Conservation (phyloP, 2,329 filamentous ascomycete genomes). For the Ascochyta pisi region DNA sequence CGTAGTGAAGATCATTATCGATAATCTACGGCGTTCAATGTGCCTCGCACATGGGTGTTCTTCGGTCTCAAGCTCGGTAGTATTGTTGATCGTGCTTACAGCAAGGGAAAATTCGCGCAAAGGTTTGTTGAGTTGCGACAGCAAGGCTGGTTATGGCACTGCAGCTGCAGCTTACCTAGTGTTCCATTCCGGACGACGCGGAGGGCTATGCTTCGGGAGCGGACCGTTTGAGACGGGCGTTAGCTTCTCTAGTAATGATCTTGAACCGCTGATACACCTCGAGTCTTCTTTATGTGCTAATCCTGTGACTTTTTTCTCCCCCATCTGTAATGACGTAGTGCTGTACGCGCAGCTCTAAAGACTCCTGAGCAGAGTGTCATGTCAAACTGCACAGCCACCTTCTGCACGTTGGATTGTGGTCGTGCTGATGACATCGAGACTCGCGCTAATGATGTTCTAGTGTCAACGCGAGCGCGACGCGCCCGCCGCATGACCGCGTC, state of each 20-base stretch:
- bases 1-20: no score
- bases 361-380: neutral
- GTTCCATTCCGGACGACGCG: neutral
- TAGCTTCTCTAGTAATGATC: neutral
- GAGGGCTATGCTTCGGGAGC: neutral
- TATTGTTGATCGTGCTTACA: neutral
- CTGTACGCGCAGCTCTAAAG: neutral
- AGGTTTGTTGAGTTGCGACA: neutral
- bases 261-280: no score
- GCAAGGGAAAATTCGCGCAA: neutral
- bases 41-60: neutral
- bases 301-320: no score
- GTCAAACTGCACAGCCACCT: neutral
- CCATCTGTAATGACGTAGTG: neutral
- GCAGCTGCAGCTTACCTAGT: conserved; percentile 1
- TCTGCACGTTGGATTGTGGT: neutral
- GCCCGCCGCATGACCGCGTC: neutral
- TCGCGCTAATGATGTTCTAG: neutral
- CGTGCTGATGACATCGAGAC: neutral
- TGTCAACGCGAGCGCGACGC: neutral
- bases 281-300: no score
- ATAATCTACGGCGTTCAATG: no score
- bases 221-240: neutral
- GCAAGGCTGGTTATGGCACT: neutral
- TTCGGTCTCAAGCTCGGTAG: neutral